Evolutionary conservation across 176 grass and related monocot species (phyloP), one percentile per base, ranked within the genome.

Genomic region (Cymbopogon citratus): DNA sequence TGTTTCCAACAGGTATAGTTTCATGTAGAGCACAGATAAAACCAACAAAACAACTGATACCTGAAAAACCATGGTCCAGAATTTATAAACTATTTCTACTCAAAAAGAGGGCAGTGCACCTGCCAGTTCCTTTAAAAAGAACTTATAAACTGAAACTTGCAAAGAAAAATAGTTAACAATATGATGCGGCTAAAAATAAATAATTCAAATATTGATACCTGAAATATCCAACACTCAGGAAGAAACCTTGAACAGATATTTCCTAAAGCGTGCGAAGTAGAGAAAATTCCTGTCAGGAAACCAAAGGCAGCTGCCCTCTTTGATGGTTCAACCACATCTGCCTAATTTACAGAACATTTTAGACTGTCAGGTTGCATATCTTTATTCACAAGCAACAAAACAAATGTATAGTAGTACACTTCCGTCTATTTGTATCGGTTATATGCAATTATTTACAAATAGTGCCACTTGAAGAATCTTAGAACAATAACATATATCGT

Each of bases 211-310:
- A 12, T 0, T 29, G 44, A 69, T 85, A 89, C 94, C 91, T 86
- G 70, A 90, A 97, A 97, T 69, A 94, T 94, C 86, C 85, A 97
- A 21, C 48, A 40, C 84, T 88, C 85, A 16, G 94, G 94, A 14
- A 91, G 85, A 70, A 94, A 97, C 56, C 87, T 81, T 21, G 89
- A 81, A 71, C 89, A 80, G 43, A 81, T 48, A 35, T 88, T 88
- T 51, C 91, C 91, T 24, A 97, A 73, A 19, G 92, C 63, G 52
- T 97, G 87, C 12, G 84, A 89, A 5, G 82, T 89, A 11, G 94
- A 97, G 23, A 94, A 81, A 52, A 91, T 74, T 62, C 94, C 91
- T 23, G 91, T 90, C 19, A 97, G 73, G 74, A 83, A 88, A 45
- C 94, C 94, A 86, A 94, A 91, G 78, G 75, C 87, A 31, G 51